These are phyloP conservation scores for Tilletia horrida DNA, from an alignment of 1,284 basidiomycete genomes.

Conservation along the genomic window DNA sequence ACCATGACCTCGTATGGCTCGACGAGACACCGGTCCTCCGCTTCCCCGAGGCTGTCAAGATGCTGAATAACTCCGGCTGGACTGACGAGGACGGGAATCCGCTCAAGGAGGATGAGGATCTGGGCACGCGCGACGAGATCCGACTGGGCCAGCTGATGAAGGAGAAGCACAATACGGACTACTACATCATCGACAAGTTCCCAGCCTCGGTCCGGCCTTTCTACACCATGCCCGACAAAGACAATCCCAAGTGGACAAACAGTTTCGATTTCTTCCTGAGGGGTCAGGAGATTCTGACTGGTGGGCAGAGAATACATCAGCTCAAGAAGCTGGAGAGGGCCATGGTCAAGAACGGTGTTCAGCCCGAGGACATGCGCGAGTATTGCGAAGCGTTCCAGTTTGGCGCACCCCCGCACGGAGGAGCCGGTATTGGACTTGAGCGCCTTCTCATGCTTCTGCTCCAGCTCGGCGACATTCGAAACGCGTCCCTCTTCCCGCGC, in stretches of 20 bases:
- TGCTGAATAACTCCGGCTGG: slow-evolving; percentile 58
- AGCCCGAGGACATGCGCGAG: slow-evolving; percentile 45
- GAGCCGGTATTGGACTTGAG: slow-evolving; percentile 53
- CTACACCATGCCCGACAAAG: slow-evolving; percentile 66
- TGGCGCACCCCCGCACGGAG: slow-evolving; percentile 51
- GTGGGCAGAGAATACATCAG: slow-evolving; percentile 52
- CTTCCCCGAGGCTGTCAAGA: slow-evolving; percentile 80
- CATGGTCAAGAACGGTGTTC: slow-evolving; percentile 41
- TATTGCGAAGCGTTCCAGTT: slow-evolving; percentile 53
- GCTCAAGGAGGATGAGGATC: slow-evolving; percentile 46
- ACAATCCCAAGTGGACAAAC: slow-evolving; percentile 44
- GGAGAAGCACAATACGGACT: slow-evolving; percentile 87
- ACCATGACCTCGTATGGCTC: slow-evolving; percentile 52
- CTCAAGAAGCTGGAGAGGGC: slow-evolving; percentile 42
- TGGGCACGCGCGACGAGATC: slow-evolving; percentile 78
- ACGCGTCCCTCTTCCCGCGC: slow-evolving; percentile 51
- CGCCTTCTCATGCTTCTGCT: slow-evolving; percentile 53
- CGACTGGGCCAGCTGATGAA: slow-evolving; percentile 82
- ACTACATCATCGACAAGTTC: slow-evolving; percentile 56
- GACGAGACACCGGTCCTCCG: slow-evolving; percentile 62
- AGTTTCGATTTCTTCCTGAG: slow-evolving; percentile 52
- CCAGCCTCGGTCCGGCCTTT: slow-evolving; percentile 81
- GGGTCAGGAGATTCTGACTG: slow-evolving; percentile 54
- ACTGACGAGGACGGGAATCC: slow-evolving; percentile 43
- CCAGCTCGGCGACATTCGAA: slow-evolving; percentile 50